phyloP scores from a whole-genome alignment of 768 basidiomycete species.

The Termitomyces titanicus region DNA sequence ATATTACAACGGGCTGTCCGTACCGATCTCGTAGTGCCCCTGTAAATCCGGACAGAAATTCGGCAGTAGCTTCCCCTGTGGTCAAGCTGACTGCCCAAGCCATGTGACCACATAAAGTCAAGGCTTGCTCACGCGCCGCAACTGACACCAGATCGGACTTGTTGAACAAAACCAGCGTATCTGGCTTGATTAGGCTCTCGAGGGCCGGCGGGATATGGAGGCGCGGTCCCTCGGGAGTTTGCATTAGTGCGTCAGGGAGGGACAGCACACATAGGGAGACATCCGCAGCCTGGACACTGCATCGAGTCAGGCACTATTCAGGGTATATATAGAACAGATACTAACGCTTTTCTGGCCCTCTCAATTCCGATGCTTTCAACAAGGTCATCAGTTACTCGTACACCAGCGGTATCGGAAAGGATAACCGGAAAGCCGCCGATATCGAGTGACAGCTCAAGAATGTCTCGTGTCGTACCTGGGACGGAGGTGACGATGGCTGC shows the following conservation, averaged over 20 bases:
- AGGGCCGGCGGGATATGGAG: constrained; percentile 44
- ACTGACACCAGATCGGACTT: constrained; percentile 58
- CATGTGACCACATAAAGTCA: constrained; percentile 3
- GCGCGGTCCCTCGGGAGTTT: constrained; percentile 9
- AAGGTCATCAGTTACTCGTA: constrained; percentile 62
- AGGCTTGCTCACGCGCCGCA: background rate
- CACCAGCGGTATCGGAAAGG: constrained; percentile 83
- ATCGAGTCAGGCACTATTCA: background rate
- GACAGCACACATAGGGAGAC: constrained; percentile 80
- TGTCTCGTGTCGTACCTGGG: constrained; percentile 87
- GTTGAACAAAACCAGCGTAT: constrained; percentile 75
- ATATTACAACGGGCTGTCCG: constrained; percentile 5
- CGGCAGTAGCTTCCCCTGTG: constrained; percentile 50
- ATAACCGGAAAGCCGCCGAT: constrained; percentile 84
- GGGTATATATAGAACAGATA: constrained; percentile 8
- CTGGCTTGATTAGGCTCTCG: constrained; percentile 41
- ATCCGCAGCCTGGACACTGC: constrained; percentile 65
- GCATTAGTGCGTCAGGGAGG: constrained; percentile 41
- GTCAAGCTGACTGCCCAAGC: constrained; percentile 65
- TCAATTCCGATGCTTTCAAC: constrained; percentile 84
- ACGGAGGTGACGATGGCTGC: constrained; percentile 87
- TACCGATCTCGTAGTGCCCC: constrained; percentile 48
- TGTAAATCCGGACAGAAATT: constrained; percentile 60
- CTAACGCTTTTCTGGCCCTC: constrained; percentile 66
- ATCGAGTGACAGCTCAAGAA: constrained; percentile 81